Conservation (phyloP, 768 basidiomycete genomes). For the Phlegmacium glaucopus region DNA sequence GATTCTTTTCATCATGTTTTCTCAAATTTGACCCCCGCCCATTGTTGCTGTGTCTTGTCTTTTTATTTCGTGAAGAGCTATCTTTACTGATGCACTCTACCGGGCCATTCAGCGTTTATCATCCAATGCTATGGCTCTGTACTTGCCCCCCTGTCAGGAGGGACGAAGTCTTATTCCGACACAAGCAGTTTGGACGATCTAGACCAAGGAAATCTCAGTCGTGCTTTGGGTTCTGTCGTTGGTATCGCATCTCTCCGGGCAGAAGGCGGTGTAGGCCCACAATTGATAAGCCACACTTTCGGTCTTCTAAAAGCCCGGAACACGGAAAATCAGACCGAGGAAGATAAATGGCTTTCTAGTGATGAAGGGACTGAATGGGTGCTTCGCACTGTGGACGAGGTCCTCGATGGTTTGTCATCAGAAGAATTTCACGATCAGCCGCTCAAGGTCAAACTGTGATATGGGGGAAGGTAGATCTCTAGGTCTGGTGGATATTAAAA, state of each 20-base stretch:
- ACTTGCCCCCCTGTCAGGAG: slow-evolving; percentile 70
- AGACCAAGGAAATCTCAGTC: slow-evolving; percentile 81
- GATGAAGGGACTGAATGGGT: slow-evolving; percentile 92
- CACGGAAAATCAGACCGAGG: slow-evolving; percentile 54
- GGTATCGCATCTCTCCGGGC: slow-evolving; percentile 84
- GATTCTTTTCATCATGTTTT: slow-evolving; percentile 16
- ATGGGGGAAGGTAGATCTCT: slow-evolving; percentile 32
- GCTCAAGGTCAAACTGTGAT: slow-evolving; percentile 62
- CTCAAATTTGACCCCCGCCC: slow-evolving; percentile 18
- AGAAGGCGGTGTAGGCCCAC: slow-evolving; percentile 81
- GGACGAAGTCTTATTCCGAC: slow-evolving; percentile 39
- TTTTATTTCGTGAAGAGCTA: slow-evolving; percentile 3
- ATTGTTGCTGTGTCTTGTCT: not conserved
- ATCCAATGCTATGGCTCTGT: slow-evolving; percentile 83
- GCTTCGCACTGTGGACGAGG: slow-evolving; percentile 75
- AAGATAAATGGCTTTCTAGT: slow-evolving; percentile 77
- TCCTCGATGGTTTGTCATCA: slow-evolving; percentile 69
- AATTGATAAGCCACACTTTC: slow-evolving; percentile 85
- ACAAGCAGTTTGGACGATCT: slow-evolving; percentile 39
- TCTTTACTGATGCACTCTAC: slow-evolving; percentile 11
- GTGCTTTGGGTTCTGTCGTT: slow-evolving; percentile 79
- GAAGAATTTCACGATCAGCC: slow-evolving; percentile 35
- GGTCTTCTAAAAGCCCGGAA: slow-evolving; percentile 84
- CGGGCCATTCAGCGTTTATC: slow-evolving; percentile 61
- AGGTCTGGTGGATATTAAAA: slow-evolving; percentile 19